Conservation (phyloP, 306 rosid genomes). For the Trifolium dubium region DNA sequence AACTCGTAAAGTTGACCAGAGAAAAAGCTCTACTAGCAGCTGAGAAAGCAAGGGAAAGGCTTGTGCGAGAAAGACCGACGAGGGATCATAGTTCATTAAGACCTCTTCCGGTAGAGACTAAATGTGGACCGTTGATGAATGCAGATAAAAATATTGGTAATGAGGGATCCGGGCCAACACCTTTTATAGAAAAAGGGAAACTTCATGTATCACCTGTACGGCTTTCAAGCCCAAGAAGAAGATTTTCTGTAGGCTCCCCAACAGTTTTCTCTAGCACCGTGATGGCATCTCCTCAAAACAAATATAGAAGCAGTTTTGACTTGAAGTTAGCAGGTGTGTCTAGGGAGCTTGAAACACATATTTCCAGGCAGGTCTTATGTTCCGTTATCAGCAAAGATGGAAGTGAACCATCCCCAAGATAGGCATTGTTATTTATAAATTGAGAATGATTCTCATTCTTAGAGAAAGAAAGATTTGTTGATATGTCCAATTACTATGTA, state of each 20-base stretch:
- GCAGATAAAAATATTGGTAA: conserved; percentile 41
- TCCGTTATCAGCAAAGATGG: conserved; percentile 85
- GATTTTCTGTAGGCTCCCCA: conserved; percentile 77
- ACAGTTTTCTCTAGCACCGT: conserved; percentile 53
- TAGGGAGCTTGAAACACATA: conserved; percentile 92
- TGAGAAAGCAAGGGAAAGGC: conserved; percentile 81
- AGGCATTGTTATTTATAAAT: conserved; percentile 35
- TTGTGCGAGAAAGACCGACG: conserved; percentile 58
- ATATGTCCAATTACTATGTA: conserved; percentile 31
- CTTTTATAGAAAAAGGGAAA: conserved; percentile 53
- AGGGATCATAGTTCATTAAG: conserved; percentile 56
- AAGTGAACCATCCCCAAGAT: conserved; percentile 66
- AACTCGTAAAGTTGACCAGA: conserved; percentile 74
- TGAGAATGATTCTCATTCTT: conserved; percentile 61
- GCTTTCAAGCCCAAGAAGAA: conserved; percentile 86
- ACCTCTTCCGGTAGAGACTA: conserved; percentile 86
- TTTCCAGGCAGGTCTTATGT: conserved; percentile 86
- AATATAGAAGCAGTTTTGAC: conserved; percentile 81
- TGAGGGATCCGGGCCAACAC: conserved; percentile 49
- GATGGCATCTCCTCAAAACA: conserved; percentile 71
- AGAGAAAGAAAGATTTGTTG: conserved; percentile 61
- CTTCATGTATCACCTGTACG: conserved; percentile 61
- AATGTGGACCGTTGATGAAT: conserved; percentile 52
- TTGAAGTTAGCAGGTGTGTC: conserved; percentile 86
- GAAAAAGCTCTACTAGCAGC: conserved; percentile 83